phyloP scores from a whole-genome alignment of 2,329 filamentous ascomycete species.

The Drechslera avenae region DNA sequence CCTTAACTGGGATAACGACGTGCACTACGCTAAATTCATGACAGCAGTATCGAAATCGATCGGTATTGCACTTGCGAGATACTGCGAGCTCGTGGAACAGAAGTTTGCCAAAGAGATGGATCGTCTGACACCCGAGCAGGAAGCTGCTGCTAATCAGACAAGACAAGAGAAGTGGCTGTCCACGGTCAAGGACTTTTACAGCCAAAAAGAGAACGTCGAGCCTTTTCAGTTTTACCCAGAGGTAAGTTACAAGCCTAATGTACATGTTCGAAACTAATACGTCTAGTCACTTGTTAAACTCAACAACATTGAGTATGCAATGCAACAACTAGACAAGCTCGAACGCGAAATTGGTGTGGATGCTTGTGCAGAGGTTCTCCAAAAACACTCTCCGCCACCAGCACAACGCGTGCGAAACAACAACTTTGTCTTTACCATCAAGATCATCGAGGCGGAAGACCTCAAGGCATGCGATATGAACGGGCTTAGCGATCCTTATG shows the following conservation, averaged over 20 bases:
- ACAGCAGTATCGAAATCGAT: constrained; percentile 87
- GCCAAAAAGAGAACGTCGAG: constrained; percentile 87
- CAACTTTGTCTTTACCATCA: constrained; percentile 98
- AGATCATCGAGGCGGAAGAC: constrained; percentile 97
- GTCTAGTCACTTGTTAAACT: constrained; percentile 90
- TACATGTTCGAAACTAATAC: constrained; percentile 4
- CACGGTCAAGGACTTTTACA: constrained; percentile 91
- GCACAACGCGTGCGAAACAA: constrained; percentile 71
- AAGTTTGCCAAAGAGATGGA: constrained; percentile 93
- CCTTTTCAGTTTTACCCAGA: constrained; percentile 96
- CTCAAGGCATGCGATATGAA: constrained; percentile 97
- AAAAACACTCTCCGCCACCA: constrained; percentile 72
- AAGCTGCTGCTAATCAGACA: constrained; percentile 75
- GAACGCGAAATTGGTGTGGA: constrained; percentile 92
- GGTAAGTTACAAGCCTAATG: constrained; percentile 57
- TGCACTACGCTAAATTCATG: constrained; percentile 97
- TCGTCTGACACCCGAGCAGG: constrained; percentile 82
- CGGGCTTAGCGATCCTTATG: constrained; percentile 93
- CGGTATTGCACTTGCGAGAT: constrained; percentile 78
- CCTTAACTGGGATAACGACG: constrained; percentile 89
- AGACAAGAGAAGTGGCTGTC: constrained; percentile 93
- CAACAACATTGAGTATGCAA: constrained; percentile 96
- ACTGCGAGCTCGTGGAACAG: constrained; percentile 89
- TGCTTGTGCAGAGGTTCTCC: constrained; percentile 81
- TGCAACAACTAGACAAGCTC: constrained; percentile 87